A percentile compares a stretch with the other conserved stretches of the same genome.
Evolutionary conservation across 108 stramenopile species (phyloP).

Genomic region (Schizochytrium sp.): DNA sequence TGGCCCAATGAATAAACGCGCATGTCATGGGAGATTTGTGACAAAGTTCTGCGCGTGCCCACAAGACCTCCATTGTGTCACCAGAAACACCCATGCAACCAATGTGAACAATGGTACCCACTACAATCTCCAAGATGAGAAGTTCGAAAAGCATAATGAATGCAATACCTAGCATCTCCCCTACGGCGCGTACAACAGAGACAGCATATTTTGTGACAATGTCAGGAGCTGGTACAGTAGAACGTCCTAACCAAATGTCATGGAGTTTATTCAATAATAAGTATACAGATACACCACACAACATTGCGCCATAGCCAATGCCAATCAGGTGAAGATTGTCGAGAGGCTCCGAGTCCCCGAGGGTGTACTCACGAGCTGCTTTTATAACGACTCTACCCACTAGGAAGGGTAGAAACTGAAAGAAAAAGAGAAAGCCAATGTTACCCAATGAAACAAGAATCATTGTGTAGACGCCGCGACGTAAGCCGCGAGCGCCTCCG

Average conservation of each 20-base stretch:
- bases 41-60: neutral
- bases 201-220: neutral
- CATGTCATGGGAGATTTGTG: conserved; percentile 4
- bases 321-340: neutral
- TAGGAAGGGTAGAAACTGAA: conserved; percentile 9
- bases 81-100: conserved; percentile 45
- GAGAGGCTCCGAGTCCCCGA: neutral
- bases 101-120: conserved; percentile 45
- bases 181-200: neutral
- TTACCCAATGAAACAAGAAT: conserved; percentile 45
- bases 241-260: neutral
- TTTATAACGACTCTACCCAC: neutral
- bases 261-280: neutral
- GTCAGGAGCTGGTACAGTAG: conserved; percentile 22
- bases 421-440: conserved; percentile 32
- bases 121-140: neutral
- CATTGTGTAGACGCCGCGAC: conserved; percentile 22
- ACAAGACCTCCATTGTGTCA: neutral
- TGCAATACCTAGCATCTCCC: conserved; percentile 17
- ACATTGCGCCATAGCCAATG: neutral
- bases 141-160: conserved; percentile 40
- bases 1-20: conserved; percentile 51
- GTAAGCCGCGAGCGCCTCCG: neutral
- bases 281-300: neutral
- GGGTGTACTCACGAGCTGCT: neutral